Evolutionary conservation across 192 early-diverging fungal species (phyloP).

Genomic region (Coemansia biformis): DNA sequence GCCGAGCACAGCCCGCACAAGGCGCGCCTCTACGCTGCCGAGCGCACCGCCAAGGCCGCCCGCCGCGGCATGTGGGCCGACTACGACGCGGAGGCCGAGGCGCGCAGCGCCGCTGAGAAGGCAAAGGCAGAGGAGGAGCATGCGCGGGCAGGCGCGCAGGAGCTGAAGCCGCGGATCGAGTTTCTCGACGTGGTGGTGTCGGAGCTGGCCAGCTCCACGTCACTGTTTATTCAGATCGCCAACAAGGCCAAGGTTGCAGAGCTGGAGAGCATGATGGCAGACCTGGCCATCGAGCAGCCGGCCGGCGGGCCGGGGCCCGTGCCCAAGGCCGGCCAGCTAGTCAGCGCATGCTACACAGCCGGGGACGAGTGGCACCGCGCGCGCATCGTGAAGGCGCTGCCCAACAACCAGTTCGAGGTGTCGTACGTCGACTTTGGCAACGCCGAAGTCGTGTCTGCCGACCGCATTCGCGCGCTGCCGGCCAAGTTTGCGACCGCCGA

Average conservation of each 20-base stretch:
- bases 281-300: constrained; percentile 62
- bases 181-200: constrained; percentile 71
- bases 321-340: constrained; percentile 66
- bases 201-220: constrained; percentile 55
- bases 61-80: constrained; percentile 69
- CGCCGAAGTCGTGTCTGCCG: constrained; percentile 67
- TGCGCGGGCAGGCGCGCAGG: constrained; percentile 26
- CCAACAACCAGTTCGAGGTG: constrained; percentile 62
- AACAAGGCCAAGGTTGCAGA: constrained; percentile 51
- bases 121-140: constrained; percentile 29
- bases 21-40: constrained; percentile 68
- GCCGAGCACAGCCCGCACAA: constrained; percentile 75
- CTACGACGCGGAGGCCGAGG: constrained; percentile 27
- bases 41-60: constrained; percentile 65
- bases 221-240: constrained; percentile 63
- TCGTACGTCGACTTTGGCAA: constrained; percentile 96
- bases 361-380: constrained; percentile 92
- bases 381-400: constrained; percentile 60
- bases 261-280: constrained; percentile 81
- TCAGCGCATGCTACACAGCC: constrained; percentile 80
- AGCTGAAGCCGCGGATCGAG: constrained; percentile 53
- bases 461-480: constrained; percentile 72
- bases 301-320: constrained; percentile 37
- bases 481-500: constrained; percentile 61
- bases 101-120: constrained; percentile 14